Conservation (phyloP, 306 rosid genomes). For the Chamaecrista fasciculata region DNA sequence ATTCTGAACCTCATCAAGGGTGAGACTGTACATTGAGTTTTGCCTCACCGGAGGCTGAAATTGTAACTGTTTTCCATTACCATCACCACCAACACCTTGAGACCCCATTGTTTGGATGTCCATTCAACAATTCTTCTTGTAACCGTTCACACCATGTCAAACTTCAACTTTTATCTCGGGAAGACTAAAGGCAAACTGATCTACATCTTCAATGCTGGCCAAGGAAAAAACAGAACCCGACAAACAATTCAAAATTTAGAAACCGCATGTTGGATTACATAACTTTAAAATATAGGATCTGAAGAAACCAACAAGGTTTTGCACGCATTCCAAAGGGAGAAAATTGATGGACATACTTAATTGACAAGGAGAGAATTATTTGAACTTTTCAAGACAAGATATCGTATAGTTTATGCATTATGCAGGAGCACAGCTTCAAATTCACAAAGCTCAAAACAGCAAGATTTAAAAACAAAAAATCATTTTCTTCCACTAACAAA, state of each 20-base stretch:
- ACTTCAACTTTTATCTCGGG: slow-evolving; percentile 8
- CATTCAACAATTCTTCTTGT: slow-evolving; percentile 38
- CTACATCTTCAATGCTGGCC: slow-evolving; percentile 24
- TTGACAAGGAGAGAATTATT: background rate
- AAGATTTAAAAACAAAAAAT: no score
- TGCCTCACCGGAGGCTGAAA: slow-evolving; percentile 56
- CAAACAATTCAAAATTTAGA: slow-evolving; percentile 15
- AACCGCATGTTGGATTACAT: slow-evolving; percentile 18
- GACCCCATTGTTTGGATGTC: slow-evolving; percentile 76
- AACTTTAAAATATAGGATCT: slow-evolving; percentile 16
- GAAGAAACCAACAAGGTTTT: slow-evolving; percentile 17
- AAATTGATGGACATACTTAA: slow-evolving; percentile 18
- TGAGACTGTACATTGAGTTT: slow-evolving; percentile 76
- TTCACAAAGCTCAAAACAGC: no score
- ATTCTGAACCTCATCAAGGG: slow-evolving; percentile 85
- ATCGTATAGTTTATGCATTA: slow-evolving; percentile 6
- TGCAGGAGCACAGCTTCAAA: slow-evolving; percentile 5
- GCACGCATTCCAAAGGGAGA: slow-evolving; percentile 5
- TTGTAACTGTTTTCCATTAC: slow-evolving; percentile 59
- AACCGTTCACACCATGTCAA: slow-evolving; percentile 30
- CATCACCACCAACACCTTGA: slow-evolving; percentile 63
- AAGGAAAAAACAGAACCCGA: slow-evolving; percentile 27
- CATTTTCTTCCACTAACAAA: background rate
- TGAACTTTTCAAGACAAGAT: background rate
- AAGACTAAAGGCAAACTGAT: slow-evolving; percentile 7